Percentiles rank a stretch among this genome's conserved stretches.
Conservation (phyloP, 2,329 filamentous ascomycete species). For the Huntiella moniliformis region DNA sequence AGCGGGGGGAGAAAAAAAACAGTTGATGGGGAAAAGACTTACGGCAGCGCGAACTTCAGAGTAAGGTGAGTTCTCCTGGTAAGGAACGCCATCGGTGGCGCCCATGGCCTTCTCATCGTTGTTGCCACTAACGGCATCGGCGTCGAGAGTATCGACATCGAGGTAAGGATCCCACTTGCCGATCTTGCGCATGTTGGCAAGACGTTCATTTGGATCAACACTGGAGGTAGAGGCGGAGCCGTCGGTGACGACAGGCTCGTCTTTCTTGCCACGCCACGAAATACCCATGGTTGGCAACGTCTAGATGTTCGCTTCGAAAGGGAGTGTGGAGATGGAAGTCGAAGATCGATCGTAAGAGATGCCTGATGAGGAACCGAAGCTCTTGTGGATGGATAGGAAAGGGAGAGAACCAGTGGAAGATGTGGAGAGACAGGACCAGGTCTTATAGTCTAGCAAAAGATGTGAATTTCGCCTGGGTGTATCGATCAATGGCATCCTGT, state of each 20-base stretch:
- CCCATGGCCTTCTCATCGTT: constrained; percentile 27
- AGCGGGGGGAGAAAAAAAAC: not conserved
- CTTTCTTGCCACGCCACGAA: constrained; percentile 9
- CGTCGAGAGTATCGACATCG: constrained; percentile 31
- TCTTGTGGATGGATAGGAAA: constrained; percentile 5
- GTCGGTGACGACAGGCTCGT: constrained; percentile 1
- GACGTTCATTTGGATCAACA: constrained; percentile 5
- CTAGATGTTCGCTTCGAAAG: not conserved
- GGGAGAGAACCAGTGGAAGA: constrained; percentile 1
- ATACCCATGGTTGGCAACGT: constrained; percentile 8
- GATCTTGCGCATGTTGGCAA: constrained; percentile 8
- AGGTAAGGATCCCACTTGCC: constrained; percentile 40
- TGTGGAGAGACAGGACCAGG: constrained; percentile 7
- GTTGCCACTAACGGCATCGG: constrained; percentile 26
- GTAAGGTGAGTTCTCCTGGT: constrained; percentile 39
- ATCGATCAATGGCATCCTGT: constrained; percentile 1
- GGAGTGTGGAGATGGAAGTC: not conserved
- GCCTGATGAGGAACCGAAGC: constrained; percentile 1
- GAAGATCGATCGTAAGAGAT: constrained; percentile 5
- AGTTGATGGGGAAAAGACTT: constrained; percentile 15
- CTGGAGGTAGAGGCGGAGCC: constrained; percentile 3
- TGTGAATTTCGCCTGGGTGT: not conserved
- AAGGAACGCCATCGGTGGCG: constrained; percentile 25
- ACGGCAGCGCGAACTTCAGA: constrained; percentile 25
- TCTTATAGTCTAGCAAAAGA: constrained; percentile 5